phyloP scores from a whole-genome alignment of 345 rosid species.

The Aurinia saxatilis region DNA sequence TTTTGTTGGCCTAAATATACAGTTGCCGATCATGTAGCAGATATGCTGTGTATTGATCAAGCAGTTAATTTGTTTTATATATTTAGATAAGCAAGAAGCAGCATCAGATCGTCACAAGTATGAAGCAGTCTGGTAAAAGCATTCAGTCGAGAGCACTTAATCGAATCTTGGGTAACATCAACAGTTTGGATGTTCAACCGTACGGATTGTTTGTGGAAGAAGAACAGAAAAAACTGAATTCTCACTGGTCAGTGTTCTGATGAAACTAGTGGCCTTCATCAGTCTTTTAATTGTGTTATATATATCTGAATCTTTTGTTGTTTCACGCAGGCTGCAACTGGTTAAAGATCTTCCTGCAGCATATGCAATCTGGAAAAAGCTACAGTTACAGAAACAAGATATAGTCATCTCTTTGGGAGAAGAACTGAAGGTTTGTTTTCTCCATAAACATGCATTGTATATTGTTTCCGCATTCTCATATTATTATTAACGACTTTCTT shows the following conservation, averaged over 20 bases:
- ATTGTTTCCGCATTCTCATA: background rate
- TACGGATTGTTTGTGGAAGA: slow-evolving; percentile 87
- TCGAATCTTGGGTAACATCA: slow-evolving; percentile 64
- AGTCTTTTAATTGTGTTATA: slow-evolving; percentile 2
- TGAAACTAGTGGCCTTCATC: slow-evolving; percentile 15
- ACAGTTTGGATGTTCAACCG: slow-evolving; percentile 64
- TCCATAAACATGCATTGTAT: background rate
- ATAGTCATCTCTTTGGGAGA: slow-evolving; percentile 47
- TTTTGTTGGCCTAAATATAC: background rate
- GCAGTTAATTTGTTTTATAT: slow-evolving; percentile 23
- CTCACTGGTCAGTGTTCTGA: slow-evolving; percentile 63
- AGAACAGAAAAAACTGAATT: slow-evolving; percentile 68
- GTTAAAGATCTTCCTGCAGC: slow-evolving; percentile 67
- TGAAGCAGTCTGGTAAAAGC: slow-evolving; percentile 83
- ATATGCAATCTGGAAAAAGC: slow-evolving; percentile 57
- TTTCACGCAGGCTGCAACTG: slow-evolving; percentile 55
- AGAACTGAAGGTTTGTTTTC: slow-evolving; percentile 56
- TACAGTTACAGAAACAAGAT: slow-evolving; percentile 42
- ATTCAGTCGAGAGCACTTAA: slow-evolving; percentile 66
- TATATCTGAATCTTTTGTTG: background rate
- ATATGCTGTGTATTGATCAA: slow-evolving; percentile 8
- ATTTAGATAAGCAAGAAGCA: slow-evolving; percentile 95
- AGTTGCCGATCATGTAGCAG: background rate
- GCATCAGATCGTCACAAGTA: slow-evolving; percentile 72
- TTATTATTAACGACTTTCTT: background rate